Base-by-base conservation (phyloP, 495 filamentous ascomycete species). In the Umbilicaria muhlenbergii region DNA sequence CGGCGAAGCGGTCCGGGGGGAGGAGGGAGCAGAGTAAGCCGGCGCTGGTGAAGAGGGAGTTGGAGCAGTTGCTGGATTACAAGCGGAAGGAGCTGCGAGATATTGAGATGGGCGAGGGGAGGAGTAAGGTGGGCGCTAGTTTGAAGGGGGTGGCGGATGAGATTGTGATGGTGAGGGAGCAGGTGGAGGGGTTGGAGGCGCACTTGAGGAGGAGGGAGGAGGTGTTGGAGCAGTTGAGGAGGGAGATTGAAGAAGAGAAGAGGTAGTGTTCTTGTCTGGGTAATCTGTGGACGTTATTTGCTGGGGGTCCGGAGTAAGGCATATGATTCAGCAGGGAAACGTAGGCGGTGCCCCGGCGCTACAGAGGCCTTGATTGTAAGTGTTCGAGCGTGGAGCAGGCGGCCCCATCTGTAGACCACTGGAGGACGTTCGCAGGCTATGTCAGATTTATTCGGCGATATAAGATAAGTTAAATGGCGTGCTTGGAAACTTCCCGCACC, bases 21-120 rank as follows among this genome's bases (percentile, higher is more conserved):
- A 33, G 79, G 17, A 78, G 83, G 41, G 53, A 57, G 10, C 55
- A 51, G 10, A 74, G 73, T 36, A 80, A 77, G 54, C 81, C 86
- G 3, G 84, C 86, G 44, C 64, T 98, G 13, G 84, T 94, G 42
- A 95, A 95, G 70, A 68, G 89, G 45, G 91, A 98, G 65, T 66
- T 94, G 36, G 86, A 94, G 60, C 80, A 89, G 65, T 64, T 98
- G 57, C 61, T 98, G 47, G 67, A 75, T 45, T 70, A 66, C 36
- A 71, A 62, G 47, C 59, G 66, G 54, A 70, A 66, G 33, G 61
- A 67, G 47, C 49, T 74, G 14, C 64, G 68, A 40, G 61, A 71
- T 49, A 52, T 65, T 36, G 58, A 65, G 38, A 59, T 65, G 40
- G 67, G 66, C 7, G 55, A 58, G 7, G 70, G 70, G 11, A 56